A percentile compares a stretch with the other conserved stretches of the same genome.
phyloP scores from a whole-genome alignment of 2,329 filamentous ascomycete genomes.

The Exophiala bonariae region DNA sequence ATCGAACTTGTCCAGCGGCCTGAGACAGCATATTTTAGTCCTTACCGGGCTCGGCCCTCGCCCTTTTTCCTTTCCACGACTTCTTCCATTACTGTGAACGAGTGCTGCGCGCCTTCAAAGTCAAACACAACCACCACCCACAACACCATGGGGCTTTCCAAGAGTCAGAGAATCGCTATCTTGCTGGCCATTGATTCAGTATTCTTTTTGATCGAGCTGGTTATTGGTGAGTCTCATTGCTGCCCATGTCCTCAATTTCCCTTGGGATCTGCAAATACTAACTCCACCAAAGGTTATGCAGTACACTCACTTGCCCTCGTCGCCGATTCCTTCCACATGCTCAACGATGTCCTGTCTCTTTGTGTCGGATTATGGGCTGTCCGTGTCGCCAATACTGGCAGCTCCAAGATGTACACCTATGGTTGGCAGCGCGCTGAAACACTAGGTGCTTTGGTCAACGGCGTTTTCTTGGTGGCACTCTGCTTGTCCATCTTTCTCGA shows the following conservation, averaged over 20 bases:
- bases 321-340: constrained; percentile 98
- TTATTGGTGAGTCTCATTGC: constrained; percentile 56
- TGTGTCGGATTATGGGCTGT: constrained; percentile 95
- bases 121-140: constrained; percentile 2
- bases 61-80: constrained; percentile 5
- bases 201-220: constrained; percentile 89
- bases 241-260: background rate
- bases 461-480: constrained; percentile 93
- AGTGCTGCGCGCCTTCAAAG: constrained; percentile 24
- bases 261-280: background rate
- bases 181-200: constrained; percentile 85
- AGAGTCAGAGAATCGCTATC: constrained; percentile 86
- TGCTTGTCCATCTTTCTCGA: constrained; percentile 97
- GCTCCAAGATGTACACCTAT: constrained; percentile 91
- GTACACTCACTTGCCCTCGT: constrained; percentile 91
- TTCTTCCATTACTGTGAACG: constrained; percentile 21
- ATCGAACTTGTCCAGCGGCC: constrained; percentile 13
- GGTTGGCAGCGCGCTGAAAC: constrained; percentile 98
- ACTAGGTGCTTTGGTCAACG: constrained; percentile 92
- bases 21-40: constrained; percentile 16
- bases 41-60: constrained; percentile 5
- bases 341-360: constrained; percentile 96
- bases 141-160: constrained; percentile 63
- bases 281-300: constrained; percentile 60
- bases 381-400: constrained; percentile 78